Base-by-base conservation (phyloP, 768 basidiomycete genomes). In the Tricholoma sp. region DNA sequence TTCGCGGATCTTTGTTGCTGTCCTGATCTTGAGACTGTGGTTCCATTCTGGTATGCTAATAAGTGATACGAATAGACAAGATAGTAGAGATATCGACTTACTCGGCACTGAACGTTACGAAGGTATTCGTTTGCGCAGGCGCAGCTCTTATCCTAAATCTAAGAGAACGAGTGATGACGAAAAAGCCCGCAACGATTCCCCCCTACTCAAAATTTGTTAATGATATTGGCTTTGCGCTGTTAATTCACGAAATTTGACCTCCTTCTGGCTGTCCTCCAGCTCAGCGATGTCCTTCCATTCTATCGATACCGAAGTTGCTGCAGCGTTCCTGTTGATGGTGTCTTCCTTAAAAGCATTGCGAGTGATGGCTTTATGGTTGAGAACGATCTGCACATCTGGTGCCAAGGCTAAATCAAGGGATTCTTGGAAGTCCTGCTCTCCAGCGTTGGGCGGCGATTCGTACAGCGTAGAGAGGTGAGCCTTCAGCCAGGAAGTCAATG, bases 61-160 rank as follows among this genome's bases (percentile, higher is more conserved):
- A 39, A 29, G 45, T 4, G 2, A 24, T 24, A 24, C 24, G 24
- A 4, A 15, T 24, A 24, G 18, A 9, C 33, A 33, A 42, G 17
- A 17, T 4, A 10, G 24, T 67, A 44, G 68, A 70, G 52, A 62
- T 66, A 69, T 69, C 2, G 24, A 59, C 71, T 50, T 29, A 77
- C 78, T 64, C 74, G 18, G 76, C 77, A 37, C 73, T 78, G 49
- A 80, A 77, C 13, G 65, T 55, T 31, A 74, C 58, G 28, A 65
- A 61, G 32, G 68, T 71, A 7, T 54, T 59, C 8, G 61, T 66
- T 53, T 76, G 72, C 8, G 74, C 78, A 6, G 71, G 72, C 2
- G 58, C 56, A 9, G 57, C 79, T 18, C 78, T 73, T 13, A 80
- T 71, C 7, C 72, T 67, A 57, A 76, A 73, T 44, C 71, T 74